Conservation (phyloP, 345 rosid genomes). For the Moricandia moricandioides region DNA sequence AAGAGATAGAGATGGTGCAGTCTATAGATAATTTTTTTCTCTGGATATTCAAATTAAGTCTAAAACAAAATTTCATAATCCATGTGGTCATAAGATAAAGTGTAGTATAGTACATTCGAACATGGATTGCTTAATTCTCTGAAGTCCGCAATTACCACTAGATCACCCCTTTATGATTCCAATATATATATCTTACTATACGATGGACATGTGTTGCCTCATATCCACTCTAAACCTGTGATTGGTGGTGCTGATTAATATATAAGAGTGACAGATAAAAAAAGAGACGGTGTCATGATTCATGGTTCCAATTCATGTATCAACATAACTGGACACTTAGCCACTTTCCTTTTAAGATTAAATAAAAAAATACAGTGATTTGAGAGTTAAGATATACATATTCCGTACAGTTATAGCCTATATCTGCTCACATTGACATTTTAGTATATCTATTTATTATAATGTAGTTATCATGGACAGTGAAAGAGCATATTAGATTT, state of each 20-base stretch:
- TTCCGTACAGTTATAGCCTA: slow-evolving; percentile 12
- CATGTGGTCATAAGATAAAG: too few species aligned
- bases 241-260: not conserved
- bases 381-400: not conserved
- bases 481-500: slow-evolving; percentile 28
- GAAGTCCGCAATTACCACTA: too few species aligned
- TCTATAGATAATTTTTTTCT: too few species aligned
- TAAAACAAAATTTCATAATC: too few species aligned
- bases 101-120: too few species aligned
- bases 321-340: slow-evolving; percentile 6
- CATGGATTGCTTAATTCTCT: too few species aligned
- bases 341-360: not conserved
- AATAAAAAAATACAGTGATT: not conserved
- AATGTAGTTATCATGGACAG: not conserved
- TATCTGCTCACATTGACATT: not conserved
- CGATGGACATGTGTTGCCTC: not conserved
- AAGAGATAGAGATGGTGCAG: too few species aligned
- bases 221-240: not conserved
- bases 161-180: too few species aligned
- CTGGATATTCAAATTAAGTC: too few species aligned
- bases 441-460: not conserved
- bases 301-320: not conserved
- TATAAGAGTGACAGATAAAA: not conserved
- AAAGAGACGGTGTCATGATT: not conserved
- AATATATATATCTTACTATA: not conserved